These are phyloP conservation scores for Papiliotrema flavescens DNA, from an alignment of 1,284 basidiomycete species.

Conservation along the genomic window DNA sequence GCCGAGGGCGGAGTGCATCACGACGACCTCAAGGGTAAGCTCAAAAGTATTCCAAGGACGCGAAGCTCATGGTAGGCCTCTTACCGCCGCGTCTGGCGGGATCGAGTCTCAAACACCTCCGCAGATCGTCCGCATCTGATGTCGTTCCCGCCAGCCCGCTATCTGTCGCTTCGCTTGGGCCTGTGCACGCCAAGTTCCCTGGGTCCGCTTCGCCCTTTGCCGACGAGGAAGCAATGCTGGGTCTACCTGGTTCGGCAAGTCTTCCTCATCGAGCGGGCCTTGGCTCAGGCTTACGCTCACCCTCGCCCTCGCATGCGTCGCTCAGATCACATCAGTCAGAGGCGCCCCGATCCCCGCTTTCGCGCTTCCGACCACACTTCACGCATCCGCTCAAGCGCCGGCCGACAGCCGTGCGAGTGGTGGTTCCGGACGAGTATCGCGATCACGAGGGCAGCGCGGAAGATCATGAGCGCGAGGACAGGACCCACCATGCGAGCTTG, in stretches of 20 bases:
- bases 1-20: conserved; percentile 45
- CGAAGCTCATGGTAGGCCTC: conserved; percentile 18
- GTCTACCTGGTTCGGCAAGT: not conserved
- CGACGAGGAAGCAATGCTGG: conserved; percentile 14
- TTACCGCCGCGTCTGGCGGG: conserved; percentile 31
- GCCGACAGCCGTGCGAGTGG: conserved; percentile 38
- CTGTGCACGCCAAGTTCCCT: not conserved
- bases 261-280: not conserved
- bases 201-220: not conserved
- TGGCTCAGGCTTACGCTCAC: not conserved
- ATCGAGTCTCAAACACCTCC: conserved; percentile 15
- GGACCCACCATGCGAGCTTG: not conserved
- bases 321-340: not conserved
- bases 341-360: not conserved
- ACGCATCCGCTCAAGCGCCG: conserved; percentile 20
- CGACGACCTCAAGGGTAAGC: conserved; percentile 38
- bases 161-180: not conserved
- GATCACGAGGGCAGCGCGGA: conserved; percentile 9
- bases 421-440: conserved; percentile 27
- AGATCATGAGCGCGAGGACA: not conserved
- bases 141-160: not conserved
- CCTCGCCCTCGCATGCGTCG: conserved; percentile 1
- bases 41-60: not conserved
- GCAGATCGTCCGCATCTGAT: not conserved
- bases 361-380: not conserved